Evolutionary conservation across 805 yeast genomes (phyloP).

Genomic region (Spathaspora passalidarum): DNA sequence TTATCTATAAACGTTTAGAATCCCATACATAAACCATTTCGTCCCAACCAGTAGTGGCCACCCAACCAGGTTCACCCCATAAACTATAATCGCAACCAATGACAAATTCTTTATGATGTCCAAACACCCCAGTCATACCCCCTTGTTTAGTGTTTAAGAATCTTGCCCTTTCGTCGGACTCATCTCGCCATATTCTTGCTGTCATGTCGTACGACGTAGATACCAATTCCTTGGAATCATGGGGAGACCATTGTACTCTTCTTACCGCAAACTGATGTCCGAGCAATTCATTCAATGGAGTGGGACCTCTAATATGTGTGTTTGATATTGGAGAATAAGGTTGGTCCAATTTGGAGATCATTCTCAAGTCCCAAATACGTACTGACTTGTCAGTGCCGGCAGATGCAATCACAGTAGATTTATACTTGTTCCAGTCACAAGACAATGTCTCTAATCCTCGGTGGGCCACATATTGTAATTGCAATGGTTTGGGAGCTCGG

Average conservation of each 20-base stretch:
- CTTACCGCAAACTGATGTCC: slow-evolving; percentile 92
- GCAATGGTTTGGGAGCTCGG: slow-evolving; percentile 61
- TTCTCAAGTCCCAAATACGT: slow-evolving; percentile 85
- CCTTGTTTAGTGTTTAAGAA: slow-evolving; percentile 39
- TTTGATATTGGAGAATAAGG: slow-evolving; percentile 37
- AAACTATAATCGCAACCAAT: slow-evolving; percentile 92
- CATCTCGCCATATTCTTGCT: slow-evolving; percentile 79
- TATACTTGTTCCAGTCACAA: slow-evolving; percentile 89
- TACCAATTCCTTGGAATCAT: slow-evolving; percentile 63
- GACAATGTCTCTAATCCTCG: slow-evolving; percentile 76
- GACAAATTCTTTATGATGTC: slow-evolving; percentile 81
- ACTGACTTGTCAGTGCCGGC: slow-evolving; percentile 90
- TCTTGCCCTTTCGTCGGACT: slow-evolving; percentile 55
- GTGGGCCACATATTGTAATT: slow-evolving; percentile 65
- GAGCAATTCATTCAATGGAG: slow-evolving; percentile 70
- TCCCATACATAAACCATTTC: slow-evolving; percentile 92
- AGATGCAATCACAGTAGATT: slow-evolving; percentile 74
- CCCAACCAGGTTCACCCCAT: slow-evolving; percentile 97
- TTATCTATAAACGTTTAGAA: slow-evolving; percentile 41
- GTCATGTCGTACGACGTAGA: slow-evolving; percentile 93
- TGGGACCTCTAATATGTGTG: slow-evolving; percentile 50
- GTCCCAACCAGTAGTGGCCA: slow-evolving; percentile 94
- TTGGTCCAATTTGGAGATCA: slow-evolving; percentile 43
- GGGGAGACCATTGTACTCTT: slow-evolving; percentile 87
- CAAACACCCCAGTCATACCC: slow-evolving; percentile 59